These are phyloP conservation scores for Pleomassaria siparia DNA, from an alignment of 2,329 filamentous ascomycete genomes.

Conservation along the genomic window DNA sequence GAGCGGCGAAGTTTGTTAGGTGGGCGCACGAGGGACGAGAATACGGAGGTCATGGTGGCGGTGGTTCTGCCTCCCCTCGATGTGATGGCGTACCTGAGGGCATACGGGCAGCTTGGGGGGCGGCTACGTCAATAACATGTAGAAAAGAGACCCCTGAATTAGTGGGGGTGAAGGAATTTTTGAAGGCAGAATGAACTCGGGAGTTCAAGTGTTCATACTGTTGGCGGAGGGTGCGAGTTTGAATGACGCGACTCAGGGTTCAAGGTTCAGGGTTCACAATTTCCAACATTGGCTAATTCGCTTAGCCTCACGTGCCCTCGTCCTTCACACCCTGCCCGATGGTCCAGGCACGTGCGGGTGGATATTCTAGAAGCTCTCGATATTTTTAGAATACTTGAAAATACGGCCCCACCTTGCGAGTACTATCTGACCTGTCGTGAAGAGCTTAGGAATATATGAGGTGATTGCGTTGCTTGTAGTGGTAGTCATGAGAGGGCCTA, in stretches of 20 bases:
- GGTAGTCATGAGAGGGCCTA: too few species aligned
- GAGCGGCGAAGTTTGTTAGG: conserved; percentile 19
- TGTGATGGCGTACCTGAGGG: not conserved
- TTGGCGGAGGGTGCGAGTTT: not conserved
- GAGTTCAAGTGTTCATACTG: not conserved
- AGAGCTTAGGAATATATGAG: too few species aligned
- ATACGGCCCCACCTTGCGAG: too few species aligned
- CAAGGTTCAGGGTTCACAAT: not conserved
- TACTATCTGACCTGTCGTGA: too few species aligned
- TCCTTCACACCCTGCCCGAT: not conserved
- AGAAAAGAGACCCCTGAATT: too few species aligned
- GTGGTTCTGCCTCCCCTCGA: not conserved
- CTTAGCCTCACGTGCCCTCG: not conserved
- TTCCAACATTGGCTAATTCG: too few species aligned
- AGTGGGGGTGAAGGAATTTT: too few species aligned
- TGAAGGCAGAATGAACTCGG: too few species aligned
- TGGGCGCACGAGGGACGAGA: conserved; percentile 38
- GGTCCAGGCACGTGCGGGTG: not conserved
- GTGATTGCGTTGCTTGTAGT: too few species aligned
- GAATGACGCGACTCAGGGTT: not conserved
- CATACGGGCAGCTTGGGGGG: conserved; percentile 1
- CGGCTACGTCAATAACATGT: too few species aligned
- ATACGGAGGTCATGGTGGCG: conserved; percentile 36
- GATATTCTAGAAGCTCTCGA: too few species aligned
- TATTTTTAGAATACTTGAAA: too few species aligned